Base-by-base conservation (phyloP, 2,329 filamentous ascomycete species). In the Colletotrichum magnum region DNA sequence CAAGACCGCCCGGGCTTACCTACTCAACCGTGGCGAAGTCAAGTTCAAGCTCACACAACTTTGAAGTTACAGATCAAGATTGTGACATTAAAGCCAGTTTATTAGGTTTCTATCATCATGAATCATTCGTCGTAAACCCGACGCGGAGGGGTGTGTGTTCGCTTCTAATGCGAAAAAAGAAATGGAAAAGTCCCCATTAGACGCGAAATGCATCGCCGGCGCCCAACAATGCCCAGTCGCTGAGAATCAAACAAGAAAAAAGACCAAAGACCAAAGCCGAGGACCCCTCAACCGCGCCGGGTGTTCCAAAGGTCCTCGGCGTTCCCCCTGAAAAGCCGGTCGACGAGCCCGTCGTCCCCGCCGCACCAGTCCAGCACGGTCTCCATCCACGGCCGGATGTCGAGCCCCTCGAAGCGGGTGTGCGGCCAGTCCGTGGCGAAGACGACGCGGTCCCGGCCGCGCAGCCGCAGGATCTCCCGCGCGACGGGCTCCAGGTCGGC, bases 361-460 rank as follows among this genome's bases (percentile, higher is more conserved):
- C 79, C 82, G 72, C 87, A 89, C 83, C 87, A 87, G 15, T 84
- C 79, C 63, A 90, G 75, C 57, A 88, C 86, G 60, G 77, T 81
- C 67, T 88, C 82, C 32, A 89, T 82, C 75, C 87, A 90, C 0
- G 85, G 85, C 54, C 76, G 79, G 24, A 90, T 86, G 73, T 91
- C 85, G 2, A 89, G 72, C 2, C 84, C 85, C 24, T 89, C 86
- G 68, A 87, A 90, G 13, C 89, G 81, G 3, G 89, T 91, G 75
- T 91, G 88, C 21, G 89, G 89, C 89, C 89, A 91, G 73, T 91
- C 89, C 0, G 87, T 89, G 1, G 87, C 88, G 75, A 89, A 91
- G 0, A 90, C 83, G 10, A 88, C 79, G 16, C 83, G 79, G 24
- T 68, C 74, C 18, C 82, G 76, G 2, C 80, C 80, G 12, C 81